Evolutionary conservation across 2,329 filamentous ascomycete species (phyloP), one percentile per base, ranked within the genome.

Genomic region (Neodidymelliopsis sp.): DNA sequence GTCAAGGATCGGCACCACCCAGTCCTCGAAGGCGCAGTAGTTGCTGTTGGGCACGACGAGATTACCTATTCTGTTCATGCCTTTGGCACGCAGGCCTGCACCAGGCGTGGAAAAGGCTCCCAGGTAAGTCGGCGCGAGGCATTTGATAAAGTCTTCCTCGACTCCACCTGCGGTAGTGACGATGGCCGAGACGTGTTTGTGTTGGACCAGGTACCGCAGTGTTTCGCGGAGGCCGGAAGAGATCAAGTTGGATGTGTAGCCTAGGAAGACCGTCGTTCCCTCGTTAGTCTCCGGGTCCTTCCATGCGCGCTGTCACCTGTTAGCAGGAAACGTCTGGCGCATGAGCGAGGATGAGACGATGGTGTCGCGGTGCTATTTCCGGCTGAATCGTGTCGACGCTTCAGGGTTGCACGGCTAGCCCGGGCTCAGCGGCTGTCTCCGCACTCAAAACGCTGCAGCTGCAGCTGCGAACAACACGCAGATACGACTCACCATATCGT

Each of bases 81-180:
- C 94, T 70, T 90, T 88, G 54, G 85, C 82, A 28, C 94, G 89
- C 16, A 99, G 82, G 1, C 84, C 83, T 7, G 89, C 87, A 11
- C 94, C 94, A 1, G 82, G 77, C 0, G 90, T 86, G 40, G 82
- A 84, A 75, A 97, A 99, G 1, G 89, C 87, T 33, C 91, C 90
- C 69, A 97, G 85, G 74, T 97, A 99, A 0, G 94, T 99, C 41
- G 91, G 87, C 9, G 89, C 94, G 2, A 99, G 85, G 65, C 94
- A 99, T 78, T 99, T 99, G 81, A 99, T 99, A 49, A 99, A 86
- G 74, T 99, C 94, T 72, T 99, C 94, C 74, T 99, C 94, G 41
- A 99, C 84, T 38, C 94, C 94, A 33, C 94, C 94, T 0, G 94
- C 94, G 0, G 94, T 96, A 18, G 94, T 96, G 53, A 99, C 94